Evolutionary conservation across 2,329 filamentous ascomycete species (phyloP), one percentile per base, ranked within the genome.

Genomic region (Dothideomycetes sp.): DNA sequence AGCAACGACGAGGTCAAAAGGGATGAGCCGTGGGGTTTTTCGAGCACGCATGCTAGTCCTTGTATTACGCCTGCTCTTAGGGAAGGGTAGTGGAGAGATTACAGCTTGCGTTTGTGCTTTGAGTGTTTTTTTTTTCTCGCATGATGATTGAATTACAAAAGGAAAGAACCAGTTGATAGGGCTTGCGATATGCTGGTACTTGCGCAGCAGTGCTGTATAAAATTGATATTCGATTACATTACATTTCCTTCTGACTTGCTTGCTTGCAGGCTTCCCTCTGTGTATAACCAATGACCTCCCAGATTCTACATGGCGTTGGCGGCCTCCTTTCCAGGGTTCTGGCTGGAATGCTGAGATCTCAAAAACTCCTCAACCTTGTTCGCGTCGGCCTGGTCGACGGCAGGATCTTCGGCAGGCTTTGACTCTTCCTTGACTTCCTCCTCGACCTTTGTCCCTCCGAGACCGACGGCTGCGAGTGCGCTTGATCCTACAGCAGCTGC

Each of bases 291-390:
- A n/a, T n/a, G n/a, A n/a, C n/a, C n/a, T n/a, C n/a, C n/a, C n/a
- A n/a, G n/a, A n/a, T 27, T 27, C 22, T 27, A 27, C 7, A 7
- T 27, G 12, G 22, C 22, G 12, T 27, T 12, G 12, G 22, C 22
- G 7, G 22, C 7, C 22, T 27, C 22, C 34, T 41, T 41, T 19
- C 10, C 15, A 19, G 29, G 29, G 36, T 22, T 12, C 17, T 12
- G 16, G 22, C 46, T 54, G 41, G 41, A 45, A 12, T 41, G 53
- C 48, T 54, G 47, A 38, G 45, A 48, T 46, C 59, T 47, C 42
- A 62, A 45, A 39, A 56, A 61, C 46, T 60, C 59, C 43, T 62
- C 59, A 24, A 61, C 51, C 19, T 54, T 49, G 41, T 47, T 46
- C 31, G 45, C 46, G 5, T 47, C 48, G 46, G 57, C 46, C 19